Evolutionary conservation across 352 stramenopile species (phyloP), one percentile per base, ranked within the genome.

Genomic region (Vaucheria bursata): DNA sequence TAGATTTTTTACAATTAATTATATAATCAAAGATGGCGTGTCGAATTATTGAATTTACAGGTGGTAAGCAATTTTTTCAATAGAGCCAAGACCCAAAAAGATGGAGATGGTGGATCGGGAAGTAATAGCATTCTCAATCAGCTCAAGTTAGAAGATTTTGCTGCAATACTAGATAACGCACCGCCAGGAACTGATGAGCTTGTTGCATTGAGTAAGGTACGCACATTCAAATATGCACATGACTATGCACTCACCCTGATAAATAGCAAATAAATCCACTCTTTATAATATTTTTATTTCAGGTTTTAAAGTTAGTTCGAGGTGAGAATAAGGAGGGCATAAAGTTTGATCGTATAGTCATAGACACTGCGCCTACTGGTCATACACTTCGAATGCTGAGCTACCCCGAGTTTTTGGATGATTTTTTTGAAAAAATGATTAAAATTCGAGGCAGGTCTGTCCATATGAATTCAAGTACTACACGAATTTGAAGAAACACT

Each of bases 141-240:
- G 36, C 65, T 87, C 25, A 78, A 83, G n/a, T 77, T 93, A 1
- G 71, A 82, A 39, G 90, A 92, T 32, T 65, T 94, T 7, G 86
- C 86, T 12, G 85, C 88, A 59, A 71, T 93, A 25, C 84, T 94
- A 35, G 86, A 89, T 34, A 92, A 90, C 80, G 87, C 89, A 50
- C 90, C 90, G 12, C 89, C 89, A 18, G 90, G 90, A 45, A 86
- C 92, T 18, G 90, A 94, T 82, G 90, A 94, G 84, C 80, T 93
- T 31, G 88, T 94, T 6, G 89, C 89, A 18, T 73, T 94, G 4
- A 78, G 85, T 3, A 84, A 84, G 79, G 79, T 78, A 34, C 34
- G 52, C 45, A 18, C 12, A 59, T n/a, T n/a, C n/a, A n/a, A n/a
- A n/a, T n/a, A n/a, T n/a, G n/a, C n/a, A n/a, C n/a, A n/a, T n/a